These are phyloP conservation scores for Termitomyces sp. DNA, from an alignment of 768 basidiomycete genomes.

Conservation along the genomic window DNA sequence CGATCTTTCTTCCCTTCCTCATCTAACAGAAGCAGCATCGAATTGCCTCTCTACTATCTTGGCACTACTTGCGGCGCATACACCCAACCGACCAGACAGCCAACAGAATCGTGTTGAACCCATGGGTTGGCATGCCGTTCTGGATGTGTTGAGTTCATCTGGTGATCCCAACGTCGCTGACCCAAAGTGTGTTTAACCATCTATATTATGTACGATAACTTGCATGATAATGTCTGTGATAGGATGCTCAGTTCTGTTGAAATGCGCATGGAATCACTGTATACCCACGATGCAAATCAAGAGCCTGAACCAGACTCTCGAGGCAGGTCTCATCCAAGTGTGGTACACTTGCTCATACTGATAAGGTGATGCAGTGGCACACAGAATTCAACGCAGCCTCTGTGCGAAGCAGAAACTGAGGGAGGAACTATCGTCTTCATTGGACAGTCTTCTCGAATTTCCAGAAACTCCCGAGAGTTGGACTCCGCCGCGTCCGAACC, in stretches of 20 bases:
- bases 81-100: conserved; percentile 48
- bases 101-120: conserved; percentile 62
- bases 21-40: conserved; percentile 37
- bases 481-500: neutral
- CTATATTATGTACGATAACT: neutral
- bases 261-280: conserved; percentile 14
- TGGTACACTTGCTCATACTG: neutral
- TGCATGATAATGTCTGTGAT: conserved; percentile 4
- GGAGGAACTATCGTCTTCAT: neutral
- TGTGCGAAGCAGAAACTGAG: conserved; percentile 9
- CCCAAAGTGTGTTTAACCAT: conserved; percentile 25
- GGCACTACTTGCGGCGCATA: conserved; percentile 47
- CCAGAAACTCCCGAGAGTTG: neutral
- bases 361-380: conserved; percentile 6
- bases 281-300: neutral
- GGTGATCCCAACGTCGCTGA: conserved; percentile 29
- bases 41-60: conserved; percentile 46
- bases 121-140: conserved; percentile 58
- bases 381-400: conserved; percentile 6
- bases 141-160: conserved; percentile 43
- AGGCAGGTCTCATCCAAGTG: conserved; percentile 6
- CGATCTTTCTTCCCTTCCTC: conserved; percentile 24
- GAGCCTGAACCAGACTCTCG: neutral
- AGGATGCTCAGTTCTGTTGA: conserved; percentile 17
- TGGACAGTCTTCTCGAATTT: conserved; percentile 4